These are phyloP conservation scores for Dichomitus squalens DNA, from an alignment of 1,284 basidiomycete genomes.

Conservation along the genomic window DNA sequence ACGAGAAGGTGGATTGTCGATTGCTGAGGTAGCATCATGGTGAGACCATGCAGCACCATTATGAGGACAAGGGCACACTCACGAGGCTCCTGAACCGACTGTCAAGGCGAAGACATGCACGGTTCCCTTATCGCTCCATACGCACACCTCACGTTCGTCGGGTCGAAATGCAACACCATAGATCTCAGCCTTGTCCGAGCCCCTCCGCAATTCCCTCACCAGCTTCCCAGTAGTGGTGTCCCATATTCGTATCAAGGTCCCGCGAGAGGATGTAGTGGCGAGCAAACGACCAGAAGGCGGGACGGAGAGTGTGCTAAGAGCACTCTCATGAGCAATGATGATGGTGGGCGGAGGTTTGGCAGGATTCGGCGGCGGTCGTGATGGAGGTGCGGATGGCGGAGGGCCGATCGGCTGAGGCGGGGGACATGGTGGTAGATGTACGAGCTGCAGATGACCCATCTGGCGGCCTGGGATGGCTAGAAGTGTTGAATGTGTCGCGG, in stretches of 20 bases:
- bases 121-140: constrained; percentile 97
- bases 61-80: constrained; percentile 35
- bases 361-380: constrained; percentile 54
- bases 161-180: constrained; percentile 84
- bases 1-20: constrained; percentile 78
- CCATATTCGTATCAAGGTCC: constrained; percentile 91
- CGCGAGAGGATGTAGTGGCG: constrained; percentile 84
- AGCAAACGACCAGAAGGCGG: constrained; percentile 81
- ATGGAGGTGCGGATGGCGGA: constrained; percentile 46
- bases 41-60: not conserved
- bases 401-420: constrained; percentile 53
- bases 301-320: constrained; percentile 78
- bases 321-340: constrained; percentile 83
- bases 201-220: constrained; percentile 82
- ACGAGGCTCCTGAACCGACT: constrained; percentile 65
- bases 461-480: constrained; percentile 89
- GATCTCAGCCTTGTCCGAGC: constrained; percentile 90
- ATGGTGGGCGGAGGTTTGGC: constrained; percentile 76
- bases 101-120: constrained; percentile 86
- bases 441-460: constrained; percentile 87
- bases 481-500: constrained; percentile 75
- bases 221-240: constrained; percentile 77
- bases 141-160: constrained; percentile 80
- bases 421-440: constrained; percentile 82
- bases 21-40: constrained; percentile 49